Base-by-base conservation (phyloP, 139 green algal genomes). In the Auxenochlorella pyrenoidosa region DNA sequence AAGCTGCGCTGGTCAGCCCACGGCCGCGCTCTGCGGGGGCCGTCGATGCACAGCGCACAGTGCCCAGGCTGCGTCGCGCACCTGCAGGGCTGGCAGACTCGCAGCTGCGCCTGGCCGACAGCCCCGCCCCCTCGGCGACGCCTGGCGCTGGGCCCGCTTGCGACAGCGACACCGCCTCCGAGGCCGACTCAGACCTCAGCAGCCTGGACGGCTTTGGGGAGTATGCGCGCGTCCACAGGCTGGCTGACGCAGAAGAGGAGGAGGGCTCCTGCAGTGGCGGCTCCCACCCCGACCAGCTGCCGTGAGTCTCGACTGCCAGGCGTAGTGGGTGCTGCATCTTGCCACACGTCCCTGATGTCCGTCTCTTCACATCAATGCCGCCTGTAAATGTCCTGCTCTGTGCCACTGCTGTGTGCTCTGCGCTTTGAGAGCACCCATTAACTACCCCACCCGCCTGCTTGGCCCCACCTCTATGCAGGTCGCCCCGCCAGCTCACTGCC, bases 141-240 rank as follows among this genome's bases (percentile, higher is more conserved):
- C 34, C 44, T 22, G 54, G 30, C n/a, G 32, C n/a, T 12, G n/a
- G 8, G 8, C 28, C 8, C 13, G 78, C 70, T 18, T 3, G 75
- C 22, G 79, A 54, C 58, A 75, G 58, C 38, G 79, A 84, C 58
- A 26, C 80, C 60, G 32, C 43, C n/a, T 85, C 80, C 16, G 80
- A 85, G 4, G 80, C 80, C 0, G 80, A 63, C 30, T 85, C 80
- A 18, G 80, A 85, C 30, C 40, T 63, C 12, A 85, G 80, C 80
- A 76, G 63, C 41, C 41, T 85, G 28, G 80, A 85, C 18, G 80
- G 80, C 2, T 85, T 85, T 77, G 80, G 63, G 4, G 63, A 60
- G 0, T 85, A 85, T 43, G 80, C 80, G 0, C 80, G 80, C 0
- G 8, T 32, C 1, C 47, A 68, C 36, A 30, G 38, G 10, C 73